Percentiles rank a stretch among this genome's conserved stretches.
phyloP scores from a whole-genome alignment of 441 rosid genomes.

The Erysimum pusillum region DNA sequence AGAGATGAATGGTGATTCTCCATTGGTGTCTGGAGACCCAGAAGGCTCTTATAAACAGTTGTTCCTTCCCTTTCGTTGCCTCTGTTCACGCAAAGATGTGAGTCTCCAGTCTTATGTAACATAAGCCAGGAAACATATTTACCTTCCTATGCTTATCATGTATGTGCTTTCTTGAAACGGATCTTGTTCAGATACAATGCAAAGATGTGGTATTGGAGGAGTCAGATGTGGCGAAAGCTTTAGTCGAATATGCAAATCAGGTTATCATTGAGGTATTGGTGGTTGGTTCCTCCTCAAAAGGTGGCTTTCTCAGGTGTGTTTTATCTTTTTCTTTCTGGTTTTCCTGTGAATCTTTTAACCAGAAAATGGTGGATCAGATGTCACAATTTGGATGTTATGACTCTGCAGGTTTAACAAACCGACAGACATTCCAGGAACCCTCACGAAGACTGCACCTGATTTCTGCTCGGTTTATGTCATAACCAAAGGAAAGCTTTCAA shows the following conservation, averaged over 20 bases:
- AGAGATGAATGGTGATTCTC: conserved; percentile 51
- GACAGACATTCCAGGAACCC: conserved; percentile 60
- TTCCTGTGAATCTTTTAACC: neutral
- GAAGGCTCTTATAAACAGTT: conserved; percentile 68
- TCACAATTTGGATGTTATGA: neutral
- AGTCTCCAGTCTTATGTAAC: conserved; percentile 24
- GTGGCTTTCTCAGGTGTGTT: conserved; percentile 82
- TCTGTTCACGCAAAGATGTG: conserved; percentile 92
- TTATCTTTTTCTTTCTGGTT: conserved; percentile 1
- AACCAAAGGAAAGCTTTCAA: conserved; percentile 73
- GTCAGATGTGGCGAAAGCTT: conserved; percentile 73
- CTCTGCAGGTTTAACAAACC: conserved; percentile 66
- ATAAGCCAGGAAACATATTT: neutral
- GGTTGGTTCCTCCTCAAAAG: conserved; percentile 69
- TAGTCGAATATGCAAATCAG: conserved; percentile 67
- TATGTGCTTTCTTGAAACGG: conserved; percentile 28
- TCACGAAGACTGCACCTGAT: conserved; percentile 78
- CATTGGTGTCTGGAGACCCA: conserved; percentile 54
- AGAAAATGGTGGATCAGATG: conserved; percentile 24
- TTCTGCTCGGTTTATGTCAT: conserved; percentile 74
- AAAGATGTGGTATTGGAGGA: conserved; percentile 83
- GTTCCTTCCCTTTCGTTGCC: conserved; percentile 95
- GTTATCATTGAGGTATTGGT: conserved; percentile 71
- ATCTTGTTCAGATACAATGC: conserved; percentile 70
- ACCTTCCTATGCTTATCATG: conserved; percentile 6